These are phyloP conservation scores for Phoma sp. DNA, from an alignment of 2,329 filamentous ascomycete species.

Conservation along the genomic window DNA sequence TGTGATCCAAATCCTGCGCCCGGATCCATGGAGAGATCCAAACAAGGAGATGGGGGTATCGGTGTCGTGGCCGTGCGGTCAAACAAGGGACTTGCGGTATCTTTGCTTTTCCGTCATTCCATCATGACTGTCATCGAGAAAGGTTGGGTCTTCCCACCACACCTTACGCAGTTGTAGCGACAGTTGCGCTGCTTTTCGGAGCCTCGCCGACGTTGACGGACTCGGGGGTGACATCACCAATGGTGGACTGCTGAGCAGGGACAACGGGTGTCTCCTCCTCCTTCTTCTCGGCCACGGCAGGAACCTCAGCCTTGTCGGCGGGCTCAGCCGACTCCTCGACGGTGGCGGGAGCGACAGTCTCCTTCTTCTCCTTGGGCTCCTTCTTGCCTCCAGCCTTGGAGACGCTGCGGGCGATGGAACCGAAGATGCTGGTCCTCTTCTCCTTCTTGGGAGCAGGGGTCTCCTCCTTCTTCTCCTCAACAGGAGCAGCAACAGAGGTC, in stretches of 20 bases:
- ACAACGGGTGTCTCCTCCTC: constrained; percentile 35
- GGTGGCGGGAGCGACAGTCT: constrained; percentile 40
- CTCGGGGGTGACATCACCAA: constrained; percentile 48
- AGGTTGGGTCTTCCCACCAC: constrained; percentile 48
- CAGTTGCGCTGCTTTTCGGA: constrained; percentile 47
- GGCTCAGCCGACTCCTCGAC: constrained; percentile 43
- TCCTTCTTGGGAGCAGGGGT: constrained; percentile 64
- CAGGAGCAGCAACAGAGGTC: constrained; percentile 52
- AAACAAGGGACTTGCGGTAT: constrained; percentile 48
- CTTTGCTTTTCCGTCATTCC: constrained; percentile 53
- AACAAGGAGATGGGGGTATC: constrained; percentile 40
- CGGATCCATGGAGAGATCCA: constrained; percentile 34
- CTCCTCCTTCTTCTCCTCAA: constrained; percentile 44
- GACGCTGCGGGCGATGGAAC: constrained; percentile 62
- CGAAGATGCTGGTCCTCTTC: constrained; percentile 88
- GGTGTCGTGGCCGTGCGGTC: constrained; percentile 44
- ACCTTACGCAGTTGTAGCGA: constrained; percentile 52
- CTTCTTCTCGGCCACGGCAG: constrained; percentile 38
- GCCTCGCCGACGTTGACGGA: constrained; percentile 49
- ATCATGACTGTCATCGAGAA: constrained; percentile 50
- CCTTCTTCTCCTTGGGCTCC: constrained; percentile 47
- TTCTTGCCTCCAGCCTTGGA: constrained; percentile 51
- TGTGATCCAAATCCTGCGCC: constrained; percentile 40
- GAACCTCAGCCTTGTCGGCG: constrained; percentile 29
- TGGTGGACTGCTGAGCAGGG: constrained; percentile 37